Evolutionary conservation across 768 basidiomycete genomes (phyloP).

Genomic region (Amanita subjunquillea): DNA sequence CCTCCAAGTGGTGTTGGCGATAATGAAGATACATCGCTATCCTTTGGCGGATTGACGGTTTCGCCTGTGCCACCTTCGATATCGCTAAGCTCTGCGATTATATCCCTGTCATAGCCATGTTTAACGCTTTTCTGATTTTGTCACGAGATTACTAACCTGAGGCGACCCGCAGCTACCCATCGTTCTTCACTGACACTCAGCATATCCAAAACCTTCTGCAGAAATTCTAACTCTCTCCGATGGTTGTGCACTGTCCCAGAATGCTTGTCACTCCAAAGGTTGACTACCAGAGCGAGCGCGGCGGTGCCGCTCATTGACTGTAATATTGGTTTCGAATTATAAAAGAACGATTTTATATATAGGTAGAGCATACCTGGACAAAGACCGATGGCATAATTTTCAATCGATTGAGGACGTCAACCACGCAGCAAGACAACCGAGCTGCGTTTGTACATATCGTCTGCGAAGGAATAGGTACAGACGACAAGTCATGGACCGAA

Average conservation of each 20-base stretch:
- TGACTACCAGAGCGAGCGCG: slow-evolving; percentile 49
- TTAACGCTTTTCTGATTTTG: not conserved
- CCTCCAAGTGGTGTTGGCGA: not conserved
- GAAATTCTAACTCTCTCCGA: slow-evolving; percentile 44
- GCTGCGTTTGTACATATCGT: slow-evolving; percentile 86
- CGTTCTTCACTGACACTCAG: slow-evolving; percentile 31
- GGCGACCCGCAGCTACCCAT: slow-evolving; percentile 31
- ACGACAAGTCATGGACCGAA: slow-evolving; percentile 36
- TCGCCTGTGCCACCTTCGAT: slow-evolving; percentile 2
- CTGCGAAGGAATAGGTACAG: slow-evolving; percentile 43
- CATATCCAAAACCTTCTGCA: slow-evolving; percentile 46
- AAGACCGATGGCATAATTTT: slow-evolving; percentile 21
- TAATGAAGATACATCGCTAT: not conserved
- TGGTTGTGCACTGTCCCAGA: slow-evolving; percentile 35
- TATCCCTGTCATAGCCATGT: slow-evolving; percentile 16
- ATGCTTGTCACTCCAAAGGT: slow-evolving; percentile 53
- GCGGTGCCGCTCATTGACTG: slow-evolving; percentile 27
- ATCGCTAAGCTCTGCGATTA: slow-evolving; percentile 25
- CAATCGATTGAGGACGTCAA: slow-evolving; percentile 39
- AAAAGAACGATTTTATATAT: not conserved
- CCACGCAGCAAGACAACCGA: slow-evolving; percentile 60
- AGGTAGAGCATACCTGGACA: slow-evolving; percentile 21
- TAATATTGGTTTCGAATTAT: not conserved
- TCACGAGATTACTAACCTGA: slow-evolving; percentile 19
- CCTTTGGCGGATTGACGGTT: not conserved